Evolutionary conservation across 2,329 filamentous ascomycete species (phyloP).

Genomic region (Aureobasidium leucospermi): DNA sequence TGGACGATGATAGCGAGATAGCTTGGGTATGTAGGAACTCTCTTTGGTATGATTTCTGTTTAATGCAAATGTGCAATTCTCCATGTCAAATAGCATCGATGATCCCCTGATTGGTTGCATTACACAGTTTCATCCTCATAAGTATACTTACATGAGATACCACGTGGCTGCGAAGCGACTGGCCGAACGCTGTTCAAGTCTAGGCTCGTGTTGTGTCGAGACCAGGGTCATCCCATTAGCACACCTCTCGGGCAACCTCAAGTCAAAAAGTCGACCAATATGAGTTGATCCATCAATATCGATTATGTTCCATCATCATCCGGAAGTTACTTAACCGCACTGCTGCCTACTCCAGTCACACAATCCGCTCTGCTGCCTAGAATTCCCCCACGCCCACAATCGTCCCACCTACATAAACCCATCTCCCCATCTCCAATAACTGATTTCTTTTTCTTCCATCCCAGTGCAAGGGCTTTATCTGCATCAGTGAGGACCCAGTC

Average conservation of each 20-base stretch:
- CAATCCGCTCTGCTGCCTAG: background rate
- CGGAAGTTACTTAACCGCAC: background rate
- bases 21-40: background rate
- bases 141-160: too few species aligned
- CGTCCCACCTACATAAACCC: background rate
- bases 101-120: too few species aligned
- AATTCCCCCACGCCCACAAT: background rate
- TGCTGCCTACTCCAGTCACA: background rate
- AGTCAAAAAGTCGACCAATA: too few species aligned
- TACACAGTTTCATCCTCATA: too few species aligned
- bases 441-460: background rate
- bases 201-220: background rate
- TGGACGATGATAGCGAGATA: background rate
- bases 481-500: background rate
- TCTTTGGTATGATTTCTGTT: background rate
- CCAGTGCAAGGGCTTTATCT: constrained; percentile 1
- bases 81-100: background rate
- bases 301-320: too few species aligned
- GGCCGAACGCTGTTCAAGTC: too few species aligned
- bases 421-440: too few species aligned
- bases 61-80: background rate
- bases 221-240: background rate
- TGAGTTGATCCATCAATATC: too few species aligned
- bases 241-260: too few species aligned
- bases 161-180: too few species aligned